Evolutionary conservation across 2,329 filamentous ascomycete species (phyloP).

Genomic region (Pochonia chlamydosporia): DNA sequence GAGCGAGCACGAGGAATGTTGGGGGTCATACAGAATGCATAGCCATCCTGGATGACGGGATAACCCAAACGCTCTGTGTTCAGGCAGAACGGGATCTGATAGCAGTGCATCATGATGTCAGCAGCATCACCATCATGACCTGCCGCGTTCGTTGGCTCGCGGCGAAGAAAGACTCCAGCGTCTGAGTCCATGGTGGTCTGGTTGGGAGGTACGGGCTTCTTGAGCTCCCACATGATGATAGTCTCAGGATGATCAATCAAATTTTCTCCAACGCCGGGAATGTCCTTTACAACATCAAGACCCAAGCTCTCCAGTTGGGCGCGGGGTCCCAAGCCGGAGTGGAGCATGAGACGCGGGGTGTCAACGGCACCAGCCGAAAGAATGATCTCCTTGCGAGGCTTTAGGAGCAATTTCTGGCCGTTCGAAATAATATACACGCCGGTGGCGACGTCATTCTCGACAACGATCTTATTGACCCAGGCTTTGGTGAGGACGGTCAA

Average conservation of each 20-base stretch:
- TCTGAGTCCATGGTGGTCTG: constrained; percentile 91
- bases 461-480: constrained; percentile 78
- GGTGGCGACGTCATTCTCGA: constrained; percentile 63
- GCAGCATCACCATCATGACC: constrained; percentile 67
- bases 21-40: constrained; percentile 90
- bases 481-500: constrained; percentile 81
- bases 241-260: constrained; percentile 56
- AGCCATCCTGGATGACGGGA: constrained; percentile 54
- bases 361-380: constrained; percentile 76
- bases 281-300: constrained; percentile 50
- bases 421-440: constrained; percentile 62
- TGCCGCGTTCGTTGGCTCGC: constrained; percentile 62
- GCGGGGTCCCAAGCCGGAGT: constrained; percentile 51
- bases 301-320: constrained; percentile 46
- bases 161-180: constrained; percentile 80
- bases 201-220: constrained; percentile 66
- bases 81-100: constrained; percentile 86
- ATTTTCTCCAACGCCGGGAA: constrained; percentile 56
- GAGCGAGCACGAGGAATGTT: constrained; percentile 82
- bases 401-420: constrained; percentile 49
- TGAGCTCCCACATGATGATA: constrained; percentile 69
- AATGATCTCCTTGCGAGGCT: constrained; percentile 69
- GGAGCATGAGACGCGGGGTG: constrained; percentile 62
- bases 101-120: constrained; percentile 95
- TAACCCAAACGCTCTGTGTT: constrained; percentile 80